phyloP scores from a whole-genome alignment of 2,329 filamentous ascomycete species.

The Fusarium incarnatum region DNA sequence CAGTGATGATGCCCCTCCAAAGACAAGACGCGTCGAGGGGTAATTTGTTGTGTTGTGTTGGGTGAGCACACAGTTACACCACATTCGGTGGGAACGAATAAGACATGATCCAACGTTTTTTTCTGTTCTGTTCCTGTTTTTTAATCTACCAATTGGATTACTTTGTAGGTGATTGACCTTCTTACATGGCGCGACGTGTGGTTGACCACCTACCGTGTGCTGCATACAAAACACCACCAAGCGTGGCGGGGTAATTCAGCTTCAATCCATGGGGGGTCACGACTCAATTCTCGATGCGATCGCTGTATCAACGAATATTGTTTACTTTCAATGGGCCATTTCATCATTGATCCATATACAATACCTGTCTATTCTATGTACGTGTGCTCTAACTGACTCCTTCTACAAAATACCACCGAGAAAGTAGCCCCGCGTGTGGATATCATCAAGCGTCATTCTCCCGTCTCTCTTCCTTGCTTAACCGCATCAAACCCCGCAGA shows the following conservation, averaged over 20 bases:
- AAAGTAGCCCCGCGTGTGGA: constrained; percentile 31
- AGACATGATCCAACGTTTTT: constrained; percentile 9
- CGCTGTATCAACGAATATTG: neutral
- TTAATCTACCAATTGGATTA: constrained; percentile 8
- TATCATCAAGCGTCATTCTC: constrained; percentile 38
- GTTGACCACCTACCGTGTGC: neutral
- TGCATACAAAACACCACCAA: neutral
- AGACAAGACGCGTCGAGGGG: constrained; percentile 35
- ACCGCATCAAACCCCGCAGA: constrained; percentile 27
- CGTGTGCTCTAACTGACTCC: neutral
- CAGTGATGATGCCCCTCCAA: constrained; percentile 17
- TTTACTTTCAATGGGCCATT: constrained; percentile 9
- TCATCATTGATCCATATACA: constrained; percentile 29
- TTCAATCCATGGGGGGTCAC: neutral
- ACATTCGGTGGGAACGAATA: constrained; percentile 21
- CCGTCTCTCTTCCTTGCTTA: constrained; percentile 23
- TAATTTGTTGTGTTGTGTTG: constrained; percentile 13
- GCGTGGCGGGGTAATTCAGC: constrained; percentile 1
- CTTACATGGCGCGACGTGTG: neutral
- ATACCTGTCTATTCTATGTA: neutral
- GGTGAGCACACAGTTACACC: constrained; percentile 1
- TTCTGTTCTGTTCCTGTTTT: neutral
- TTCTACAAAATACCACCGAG: constrained; percentile 31
- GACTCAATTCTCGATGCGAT: neutral
- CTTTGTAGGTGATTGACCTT: neutral